These are phyloP conservation scores for Daldinia concentrica DNA, from an alignment of 495 filamentous ascomycete genomes.

Conservation along the genomic window DNA sequence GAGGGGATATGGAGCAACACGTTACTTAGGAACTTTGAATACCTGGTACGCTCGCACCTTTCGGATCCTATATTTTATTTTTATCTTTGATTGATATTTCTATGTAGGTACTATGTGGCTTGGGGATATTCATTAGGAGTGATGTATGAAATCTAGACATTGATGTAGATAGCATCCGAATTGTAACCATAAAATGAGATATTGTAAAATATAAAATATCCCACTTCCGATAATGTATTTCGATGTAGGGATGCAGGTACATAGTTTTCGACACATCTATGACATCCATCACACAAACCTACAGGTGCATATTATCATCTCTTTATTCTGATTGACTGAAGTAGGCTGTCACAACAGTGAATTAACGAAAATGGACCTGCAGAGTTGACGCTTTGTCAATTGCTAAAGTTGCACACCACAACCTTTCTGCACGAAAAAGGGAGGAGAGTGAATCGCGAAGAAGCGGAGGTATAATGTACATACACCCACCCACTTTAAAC, in stretches of 20 bases:
- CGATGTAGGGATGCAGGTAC: slow-evolving; percentile 40
- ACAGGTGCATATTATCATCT: slow-evolving; percentile 6
- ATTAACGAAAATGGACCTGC: slow-evolving; percentile 34
- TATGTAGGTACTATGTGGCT: background rate
- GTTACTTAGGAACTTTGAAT: slow-evolving; percentile 1
- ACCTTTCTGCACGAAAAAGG: slow-evolving; percentile 41
- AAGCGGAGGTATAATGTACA: background rate
- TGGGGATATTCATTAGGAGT: background rate
- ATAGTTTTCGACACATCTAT: background rate
- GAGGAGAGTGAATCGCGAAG: slow-evolving; percentile 13
- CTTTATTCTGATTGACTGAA: slow-evolving; percentile 25
- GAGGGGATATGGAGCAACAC: background rate
- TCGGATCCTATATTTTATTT: background rate
- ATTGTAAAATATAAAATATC: slow-evolving; percentile 6
- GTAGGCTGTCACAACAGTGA: slow-evolving; percentile 29
- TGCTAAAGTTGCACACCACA: background rate
- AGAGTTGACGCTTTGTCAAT: slow-evolving; percentile 22
- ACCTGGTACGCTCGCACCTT: background rate
- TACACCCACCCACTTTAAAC: background rate
- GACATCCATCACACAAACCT: background rate
- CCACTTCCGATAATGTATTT: slow-evolving; percentile 5
- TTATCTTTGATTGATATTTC: background rate
- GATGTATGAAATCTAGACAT: slow-evolving; percentile 5
- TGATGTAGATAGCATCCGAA: background rate
- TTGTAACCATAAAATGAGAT: slow-evolving; percentile 5